phyloP scores from a whole-genome alignment of 1,139 yeast genomes.

The Meyerozyma smithsonii region DNA sequence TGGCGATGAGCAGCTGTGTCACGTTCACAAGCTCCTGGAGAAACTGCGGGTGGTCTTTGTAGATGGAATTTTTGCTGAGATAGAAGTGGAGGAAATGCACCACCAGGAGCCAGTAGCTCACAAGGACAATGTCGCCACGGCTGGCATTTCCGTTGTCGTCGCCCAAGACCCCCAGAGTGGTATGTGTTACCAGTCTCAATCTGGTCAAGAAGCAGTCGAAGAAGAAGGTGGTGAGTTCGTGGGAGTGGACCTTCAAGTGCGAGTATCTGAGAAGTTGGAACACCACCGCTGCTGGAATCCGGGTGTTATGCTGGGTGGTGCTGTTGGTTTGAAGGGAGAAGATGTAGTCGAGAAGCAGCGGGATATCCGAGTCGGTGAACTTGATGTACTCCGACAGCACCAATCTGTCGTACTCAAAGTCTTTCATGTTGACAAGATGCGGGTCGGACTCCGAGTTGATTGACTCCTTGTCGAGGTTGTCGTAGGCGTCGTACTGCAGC shows the following conservation, averaged over 20 bases:
- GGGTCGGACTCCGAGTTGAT: constrained; percentile 18
- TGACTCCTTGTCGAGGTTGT: constrained; percentile 15
- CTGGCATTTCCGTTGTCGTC: constrained; percentile 18
- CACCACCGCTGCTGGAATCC: constrained; percentile 62
- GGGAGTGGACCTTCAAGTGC: constrained; percentile 48
- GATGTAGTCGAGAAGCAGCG: constrained; percentile 52
- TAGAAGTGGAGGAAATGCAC: constrained; percentile 65
- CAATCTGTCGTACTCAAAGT: constrained; percentile 45
- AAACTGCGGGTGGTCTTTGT: constrained; percentile 48
- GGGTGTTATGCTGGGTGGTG: constrained; percentile 48
- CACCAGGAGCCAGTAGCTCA: constrained; percentile 72
- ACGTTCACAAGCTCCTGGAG: constrained; percentile 58
- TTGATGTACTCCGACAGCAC: constrained; percentile 47
- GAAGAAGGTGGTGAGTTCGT: constrained; percentile 51
- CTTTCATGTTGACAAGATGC: constrained; percentile 24
- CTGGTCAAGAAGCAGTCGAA: constrained; percentile 59
- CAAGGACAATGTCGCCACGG: constrained; percentile 60
- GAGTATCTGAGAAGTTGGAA: constrained; percentile 67
- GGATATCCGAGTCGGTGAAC: constrained; percentile 65
- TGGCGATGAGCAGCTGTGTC: constrained; percentile 57
- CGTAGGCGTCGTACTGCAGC: constrained; percentile 17
- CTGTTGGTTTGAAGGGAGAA: constrained; percentile 33
- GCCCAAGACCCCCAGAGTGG: constrained; percentile 50
- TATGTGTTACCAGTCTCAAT: constrained; percentile 54
- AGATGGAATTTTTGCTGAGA: constrained; percentile 52